These are phyloP conservation scores for Polyplosphaeria fusca DNA, from an alignment of 495 filamentous ascomycete genomes.

Conservation along the genomic window DNA sequence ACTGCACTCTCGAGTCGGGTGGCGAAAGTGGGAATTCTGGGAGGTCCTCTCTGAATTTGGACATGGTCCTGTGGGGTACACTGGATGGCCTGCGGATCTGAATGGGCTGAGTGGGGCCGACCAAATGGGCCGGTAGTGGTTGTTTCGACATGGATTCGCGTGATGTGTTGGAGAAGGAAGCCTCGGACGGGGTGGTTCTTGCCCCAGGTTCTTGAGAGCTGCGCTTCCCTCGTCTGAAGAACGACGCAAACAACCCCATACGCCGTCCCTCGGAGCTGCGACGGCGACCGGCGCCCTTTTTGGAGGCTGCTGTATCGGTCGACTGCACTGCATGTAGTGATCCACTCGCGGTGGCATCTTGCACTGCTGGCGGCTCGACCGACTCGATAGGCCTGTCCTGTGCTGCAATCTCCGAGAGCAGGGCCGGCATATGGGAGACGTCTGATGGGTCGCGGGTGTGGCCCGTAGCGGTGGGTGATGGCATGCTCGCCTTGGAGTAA, in stretches of 20 bases:
- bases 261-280: slow-evolving; percentile 47
- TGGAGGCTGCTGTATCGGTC: slow-evolving; percentile 44
- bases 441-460: slow-evolving; percentile 51
- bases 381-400: slow-evolving; percentile 23
- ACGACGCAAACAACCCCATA: slow-evolving; percentile 59
- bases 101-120: slow-evolving; percentile 38
- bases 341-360: slow-evolving; percentile 17
- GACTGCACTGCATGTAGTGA: slow-evolving; percentile 20
- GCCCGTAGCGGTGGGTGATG: slow-evolving; percentile 46
- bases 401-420: slow-evolving; percentile 32
- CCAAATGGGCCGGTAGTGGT: slow-evolving; percentile 46
- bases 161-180: slow-evolving; percentile 73
- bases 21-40: slow-evolving; percentile 80
- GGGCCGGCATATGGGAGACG: slow-evolving; percentile 55
- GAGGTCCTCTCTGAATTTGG: slow-evolving; percentile 90
- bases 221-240: slow-evolving; percentile 71
- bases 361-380: slow-evolving; percentile 5
- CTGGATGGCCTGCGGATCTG: slow-evolving; percentile 36
- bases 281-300: slow-evolving; percentile 35
- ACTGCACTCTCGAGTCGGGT: slow-evolving; percentile 75
- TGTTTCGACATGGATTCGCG: slow-evolving; percentile 69
- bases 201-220: slow-evolving; percentile 55
- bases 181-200: slow-evolving; percentile 48
- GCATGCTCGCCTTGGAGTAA: slow-evolving; percentile 55
- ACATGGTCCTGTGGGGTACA: slow-evolving; percentile 71